Evolutionary conservation across 1,284 basidiomycete species (phyloP).

Genomic region (Irpex sp.): DNA sequence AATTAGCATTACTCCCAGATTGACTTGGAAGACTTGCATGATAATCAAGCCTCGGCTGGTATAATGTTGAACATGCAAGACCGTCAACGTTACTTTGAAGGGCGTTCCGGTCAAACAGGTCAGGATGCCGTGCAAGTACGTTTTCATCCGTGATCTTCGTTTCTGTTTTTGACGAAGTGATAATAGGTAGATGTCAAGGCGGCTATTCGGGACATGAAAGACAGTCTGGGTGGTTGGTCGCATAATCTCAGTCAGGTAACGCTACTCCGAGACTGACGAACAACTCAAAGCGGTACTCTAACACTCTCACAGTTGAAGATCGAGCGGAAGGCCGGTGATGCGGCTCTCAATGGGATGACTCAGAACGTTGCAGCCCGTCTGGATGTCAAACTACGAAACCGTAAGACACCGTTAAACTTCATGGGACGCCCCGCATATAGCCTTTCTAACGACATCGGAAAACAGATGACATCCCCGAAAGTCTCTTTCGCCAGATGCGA

Average conservation of each 20-base stretch:
- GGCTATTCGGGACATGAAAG: constrained; percentile 43
- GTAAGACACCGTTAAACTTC: constrained; percentile 35
- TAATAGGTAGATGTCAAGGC: constrained; percentile 40
- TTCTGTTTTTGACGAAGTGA: not conserved
- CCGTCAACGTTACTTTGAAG: constrained; percentile 73
- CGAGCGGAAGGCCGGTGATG: constrained; percentile 62
- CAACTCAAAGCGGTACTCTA: not conserved
- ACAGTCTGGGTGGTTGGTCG: constrained; percentile 55
- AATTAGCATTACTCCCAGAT: constrained; percentile 62
- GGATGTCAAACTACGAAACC: constrained; percentile 59
- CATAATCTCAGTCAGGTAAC: constrained; percentile 53
- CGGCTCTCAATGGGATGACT: constrained; percentile 72
- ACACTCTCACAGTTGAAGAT: constrained; percentile 43
- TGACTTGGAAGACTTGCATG: constrained; percentile 84
- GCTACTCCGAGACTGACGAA: not conserved
- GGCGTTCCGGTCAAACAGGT: constrained; percentile 40
- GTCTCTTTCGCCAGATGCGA: constrained; percentile 76
- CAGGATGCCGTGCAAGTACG: constrained; percentile 32
- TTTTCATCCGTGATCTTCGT: not conserved
- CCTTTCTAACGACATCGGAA: not conserved
- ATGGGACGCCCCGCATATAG: not conserved
- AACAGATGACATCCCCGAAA: constrained; percentile 77
- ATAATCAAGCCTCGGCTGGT: constrained; percentile 57
- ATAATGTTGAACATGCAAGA: constrained; percentile 85
- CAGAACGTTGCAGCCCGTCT: constrained; percentile 67